These are phyloP conservation scores for Asterophora lycoperdoides DNA, from an alignment of 768 basidiomycete genomes.

Conservation along the genomic window DNA sequence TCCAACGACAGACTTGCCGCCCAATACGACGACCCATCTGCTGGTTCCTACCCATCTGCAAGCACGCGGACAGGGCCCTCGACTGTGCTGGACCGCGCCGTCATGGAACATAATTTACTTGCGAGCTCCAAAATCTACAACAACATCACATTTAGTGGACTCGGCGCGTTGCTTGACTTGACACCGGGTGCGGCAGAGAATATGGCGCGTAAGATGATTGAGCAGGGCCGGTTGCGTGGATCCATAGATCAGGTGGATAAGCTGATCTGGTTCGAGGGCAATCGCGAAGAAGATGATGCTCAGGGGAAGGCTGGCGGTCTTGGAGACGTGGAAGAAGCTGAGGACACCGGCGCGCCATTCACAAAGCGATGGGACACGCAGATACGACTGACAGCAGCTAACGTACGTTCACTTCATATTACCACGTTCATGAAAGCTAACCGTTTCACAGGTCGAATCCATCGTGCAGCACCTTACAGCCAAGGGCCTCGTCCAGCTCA, in stretches of 20 bases:
- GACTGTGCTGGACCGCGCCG: slow-evolving; percentile 93
- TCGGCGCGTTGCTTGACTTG: slow-evolving; percentile 85
- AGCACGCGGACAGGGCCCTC: slow-evolving; percentile 88
- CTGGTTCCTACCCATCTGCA: slow-evolving; percentile 48
- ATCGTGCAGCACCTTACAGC: slow-evolving; percentile 80
- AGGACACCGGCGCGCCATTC: slow-evolving; percentile 84
- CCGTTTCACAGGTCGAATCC: slow-evolving; percentile 61
- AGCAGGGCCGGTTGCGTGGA: slow-evolving; percentile 90
- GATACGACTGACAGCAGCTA: slow-evolving; percentile 83
- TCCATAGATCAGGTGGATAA: slow-evolving; percentile 95
- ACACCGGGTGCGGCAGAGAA: slow-evolving; percentile 92
- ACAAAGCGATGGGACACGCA: slow-evolving; percentile 97
- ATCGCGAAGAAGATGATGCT: slow-evolving; percentile 83
- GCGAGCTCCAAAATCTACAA: slow-evolving; percentile 97
- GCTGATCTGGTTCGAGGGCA: slow-evolving; percentile 89
- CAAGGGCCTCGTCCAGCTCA: slow-evolving; percentile 56
- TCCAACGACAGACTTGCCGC: slow-evolving; percentile 75
- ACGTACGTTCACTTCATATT: slow-evolving; percentile 49
- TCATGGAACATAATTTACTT: slow-evolving; percentile 97
- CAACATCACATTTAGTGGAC: slow-evolving; percentile 93
- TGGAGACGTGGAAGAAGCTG: slow-evolving; percentile 82
- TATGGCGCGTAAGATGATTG: slow-evolving; percentile 98
- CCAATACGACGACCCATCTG: slow-evolving; percentile 49
- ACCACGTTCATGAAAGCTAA: not conserved
- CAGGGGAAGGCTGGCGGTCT: slow-evolving; percentile 93